Evolutionary conservation across 345 rosid species (phyloP).

Genomic region (Euphorbia lathyris): DNA sequence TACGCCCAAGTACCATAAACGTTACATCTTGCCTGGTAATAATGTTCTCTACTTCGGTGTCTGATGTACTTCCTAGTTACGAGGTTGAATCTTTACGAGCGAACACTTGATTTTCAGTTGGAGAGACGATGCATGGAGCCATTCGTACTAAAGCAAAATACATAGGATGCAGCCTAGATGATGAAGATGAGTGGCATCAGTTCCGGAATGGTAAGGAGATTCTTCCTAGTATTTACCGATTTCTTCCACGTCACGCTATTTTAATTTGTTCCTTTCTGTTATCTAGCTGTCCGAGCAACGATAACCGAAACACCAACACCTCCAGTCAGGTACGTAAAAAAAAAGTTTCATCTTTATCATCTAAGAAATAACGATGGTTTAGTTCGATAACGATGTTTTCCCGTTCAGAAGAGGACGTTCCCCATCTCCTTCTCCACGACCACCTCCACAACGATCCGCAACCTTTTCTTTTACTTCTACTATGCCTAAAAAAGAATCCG

Average conservation of each 20-base stretch:
- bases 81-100: slow-evolving; percentile 6
- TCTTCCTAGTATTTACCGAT: neutral
- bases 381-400: neutral
- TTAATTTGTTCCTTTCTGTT: slow-evolving; percentile 21
- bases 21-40: slow-evolving; percentile 81
- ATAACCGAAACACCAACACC: slow-evolving; percentile 49
- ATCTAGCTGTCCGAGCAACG: slow-evolving; percentile 72
- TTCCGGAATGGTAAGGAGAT: slow-evolving; percentile 52
- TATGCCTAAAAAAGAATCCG: slow-evolving; percentile 50
- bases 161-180: slow-evolving; percentile 61
- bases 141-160: slow-evolving; percentile 50
- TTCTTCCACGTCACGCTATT: neutral
- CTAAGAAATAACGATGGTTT: neutral
- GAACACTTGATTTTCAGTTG: slow-evolving; percentile 46
- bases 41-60: neutral
- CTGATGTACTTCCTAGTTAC: neutral
- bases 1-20: slow-evolving; percentile 85
- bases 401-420: slow-evolving; percentile 57
- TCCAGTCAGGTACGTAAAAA: slow-evolving; percentile 58
- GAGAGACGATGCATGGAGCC: slow-evolving; percentile 67
- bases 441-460: slow-evolving; percentile 59
- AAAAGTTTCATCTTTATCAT: slow-evolving; percentile 1
- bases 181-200: slow-evolving; percentile 72
- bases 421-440: slow-evolving; percentile 57
- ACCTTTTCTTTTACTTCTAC: slow-evolving; percentile 73